Evolutionary conservation across 768 basidiomycete species (phyloP).

Genomic region (Mrakia frigida): DNA sequence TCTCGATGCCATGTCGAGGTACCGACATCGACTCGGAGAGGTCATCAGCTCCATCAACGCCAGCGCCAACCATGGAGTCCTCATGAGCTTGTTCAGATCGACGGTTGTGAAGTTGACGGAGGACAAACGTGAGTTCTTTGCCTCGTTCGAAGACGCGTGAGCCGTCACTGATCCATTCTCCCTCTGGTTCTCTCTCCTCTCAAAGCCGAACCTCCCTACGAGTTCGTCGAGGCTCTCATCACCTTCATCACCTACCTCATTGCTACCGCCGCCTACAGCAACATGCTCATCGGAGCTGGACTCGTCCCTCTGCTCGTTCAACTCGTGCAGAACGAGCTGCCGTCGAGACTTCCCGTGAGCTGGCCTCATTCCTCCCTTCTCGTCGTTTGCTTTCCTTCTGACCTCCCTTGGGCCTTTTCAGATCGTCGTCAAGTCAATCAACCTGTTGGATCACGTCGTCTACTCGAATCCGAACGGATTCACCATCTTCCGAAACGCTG

Average conservation of each 20-base stretch:
- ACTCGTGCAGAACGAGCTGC: slow-evolving; percentile 69
- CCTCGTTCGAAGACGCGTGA: background rate
- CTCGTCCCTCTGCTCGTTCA: slow-evolving; percentile 83
- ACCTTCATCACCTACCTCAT: slow-evolving; percentile 83
- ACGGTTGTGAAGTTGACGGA: slow-evolving; percentile 62
- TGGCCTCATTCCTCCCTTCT: background rate
- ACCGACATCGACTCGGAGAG: slow-evolving; percentile 75
- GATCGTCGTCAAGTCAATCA: slow-evolving; percentile 81
- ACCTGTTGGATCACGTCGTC: slow-evolving; percentile 83
- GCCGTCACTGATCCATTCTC: background rate
- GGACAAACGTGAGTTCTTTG: slow-evolving; percentile 43
- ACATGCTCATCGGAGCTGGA: slow-evolving; percentile 92
- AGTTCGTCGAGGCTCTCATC: slow-evolving; percentile 65
- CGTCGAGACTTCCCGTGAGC: slow-evolving; percentile 57
- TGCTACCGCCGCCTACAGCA: slow-evolving; percentile 75
- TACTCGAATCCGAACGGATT: slow-evolving; percentile 86
- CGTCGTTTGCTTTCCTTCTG: background rate
- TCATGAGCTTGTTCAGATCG: slow-evolving; percentile 82
- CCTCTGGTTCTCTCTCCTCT: background rate
- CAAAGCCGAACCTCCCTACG: slow-evolving; percentile 40
- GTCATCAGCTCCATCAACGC: slow-evolving; percentile 87
- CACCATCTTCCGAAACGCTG: slow-evolving; percentile 72
- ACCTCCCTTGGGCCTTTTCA: slow-evolving; percentile 21
- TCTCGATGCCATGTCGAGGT: slow-evolving; percentile 84
- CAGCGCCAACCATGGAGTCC: slow-evolving; percentile 88